Evolutionary conservation across 176 grass and related monocot genomes (phyloP).

Genomic region (Rhynchospora tenuis): DNA sequence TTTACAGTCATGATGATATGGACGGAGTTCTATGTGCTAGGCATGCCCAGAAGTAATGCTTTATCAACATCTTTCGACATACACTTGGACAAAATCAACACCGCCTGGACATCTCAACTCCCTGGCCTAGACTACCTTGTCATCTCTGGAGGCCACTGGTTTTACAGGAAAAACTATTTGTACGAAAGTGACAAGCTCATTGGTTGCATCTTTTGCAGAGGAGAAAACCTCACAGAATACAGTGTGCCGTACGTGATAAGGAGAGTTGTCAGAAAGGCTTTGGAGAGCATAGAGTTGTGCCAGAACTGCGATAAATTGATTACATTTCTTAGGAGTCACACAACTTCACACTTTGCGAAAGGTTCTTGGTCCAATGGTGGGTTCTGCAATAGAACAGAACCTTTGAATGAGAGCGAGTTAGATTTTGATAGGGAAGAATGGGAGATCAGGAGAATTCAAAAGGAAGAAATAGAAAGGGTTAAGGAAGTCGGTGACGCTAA

Average conservation of each 20-base stretch:
- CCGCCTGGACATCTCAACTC: slow-evolving; percentile 40
- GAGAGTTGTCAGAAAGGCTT: slow-evolving; percentile 34
- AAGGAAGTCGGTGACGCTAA: slow-evolving; percentile 5
- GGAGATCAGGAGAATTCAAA: slow-evolving; percentile 51
- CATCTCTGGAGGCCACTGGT: slow-evolving; percentile 51
- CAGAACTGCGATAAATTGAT: slow-evolving; percentile 31
- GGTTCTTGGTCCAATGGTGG: slow-evolving; percentile 61
- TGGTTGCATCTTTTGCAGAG: slow-evolving; percentile 53
- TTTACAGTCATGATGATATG: slow-evolving; percentile 65
- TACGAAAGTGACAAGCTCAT: slow-evolving; percentile 42
- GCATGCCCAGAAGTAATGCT: neutral
- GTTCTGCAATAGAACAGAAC: slow-evolving; percentile 56
- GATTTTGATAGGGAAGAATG: slow-evolving; percentile 27
- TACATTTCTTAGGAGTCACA: slow-evolving; percentile 55
- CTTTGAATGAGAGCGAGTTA: slow-evolving; percentile 22
- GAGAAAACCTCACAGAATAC: slow-evolving; percentile 41
- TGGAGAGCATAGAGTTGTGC: slow-evolving; percentile 32
- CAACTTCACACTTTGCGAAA: slow-evolving; percentile 64
- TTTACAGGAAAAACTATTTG: slow-evolving; percentile 53
- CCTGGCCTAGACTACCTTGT: slow-evolving; percentile 42
- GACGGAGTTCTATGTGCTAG: slow-evolving; percentile 56
- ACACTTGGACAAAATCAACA: slow-evolving; percentile 65
- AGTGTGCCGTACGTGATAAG: slow-evolving; percentile 33
- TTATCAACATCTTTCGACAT: slow-evolving; percentile 36
- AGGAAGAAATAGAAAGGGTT: slow-evolving; percentile 61